These are phyloP conservation scores for Penicillium sp. DNA, from an alignment of 2,329 filamentous ascomycete genomes.

Conservation along the genomic window DNA sequence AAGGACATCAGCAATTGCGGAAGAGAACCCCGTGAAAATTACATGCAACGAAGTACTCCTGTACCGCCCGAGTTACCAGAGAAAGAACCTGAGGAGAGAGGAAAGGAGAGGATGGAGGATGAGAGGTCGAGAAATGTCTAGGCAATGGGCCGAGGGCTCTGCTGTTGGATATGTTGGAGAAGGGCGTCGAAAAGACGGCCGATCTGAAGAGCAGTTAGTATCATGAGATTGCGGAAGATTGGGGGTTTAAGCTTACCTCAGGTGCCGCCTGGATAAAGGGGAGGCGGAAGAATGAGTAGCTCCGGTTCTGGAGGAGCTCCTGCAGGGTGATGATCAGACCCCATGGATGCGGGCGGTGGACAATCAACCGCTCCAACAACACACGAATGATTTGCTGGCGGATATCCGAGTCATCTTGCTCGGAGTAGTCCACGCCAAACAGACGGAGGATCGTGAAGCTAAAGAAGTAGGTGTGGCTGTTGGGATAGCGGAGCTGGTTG, in stretches of 20 bases:
- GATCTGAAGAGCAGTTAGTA: conserved; percentile 33
- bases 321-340: conserved; percentile 83
- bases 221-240: background rate
- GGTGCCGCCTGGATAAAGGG: conserved; percentile 87
- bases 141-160: conserved; percentile 46
- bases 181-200: conserved; percentile 47
- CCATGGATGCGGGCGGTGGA: conserved; percentile 93
- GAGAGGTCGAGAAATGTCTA: conserved; percentile 21
- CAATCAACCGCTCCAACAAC: conserved; percentile 80
- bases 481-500: conserved; percentile 89
- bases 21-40: conserved; percentile 19
- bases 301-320: conserved; percentile 87
- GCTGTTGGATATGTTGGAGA: conserved; percentile 47
- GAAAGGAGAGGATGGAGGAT: conserved; percentile 7
- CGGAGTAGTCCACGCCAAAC: conserved; percentile 69
- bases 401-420: conserved; percentile 73
- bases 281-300: conserved; percentile 87
- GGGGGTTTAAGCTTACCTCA: conserved; percentile 59
- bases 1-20: conserved; percentile 16
- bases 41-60: conserved; percentile 15
- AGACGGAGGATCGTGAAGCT: conserved; percentile 79
- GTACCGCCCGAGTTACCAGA: conserved; percentile 9
- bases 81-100: conserved; percentile 10
- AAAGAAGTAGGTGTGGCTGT: conserved; percentile 89
- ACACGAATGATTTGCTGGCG: conserved; percentile 89